Percentiles rank a stretch among this genome's conserved stretches.
phyloP scores from a whole-genome alignment of 108 stramenopile species.

The Cyclotella distinguenda region DNA sequence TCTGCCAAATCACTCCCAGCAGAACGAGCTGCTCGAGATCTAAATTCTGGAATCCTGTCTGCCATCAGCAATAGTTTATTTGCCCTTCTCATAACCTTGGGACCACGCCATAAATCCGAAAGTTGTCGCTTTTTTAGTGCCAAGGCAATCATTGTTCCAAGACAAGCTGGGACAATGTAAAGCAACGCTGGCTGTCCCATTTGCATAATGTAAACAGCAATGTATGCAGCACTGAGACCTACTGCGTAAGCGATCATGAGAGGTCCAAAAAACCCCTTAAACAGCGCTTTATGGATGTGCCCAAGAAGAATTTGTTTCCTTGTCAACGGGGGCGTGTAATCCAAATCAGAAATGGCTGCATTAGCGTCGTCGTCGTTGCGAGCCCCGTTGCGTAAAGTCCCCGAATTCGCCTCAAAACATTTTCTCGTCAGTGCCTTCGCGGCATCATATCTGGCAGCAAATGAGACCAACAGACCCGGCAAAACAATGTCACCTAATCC shows the following conservation, averaged over 20 bases:
- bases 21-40: conserved; percentile 17
- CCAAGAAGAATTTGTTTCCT: conserved; percentile 15
- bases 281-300: conserved; percentile 13
- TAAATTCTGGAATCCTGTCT: conserved; percentile 22
- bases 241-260: conserved; percentile 84
- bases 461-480: conserved; percentile 69
- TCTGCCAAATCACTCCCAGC: conserved; percentile 37
- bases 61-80: conserved; percentile 52
- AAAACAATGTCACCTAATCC: conserved; percentile 93
- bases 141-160: conserved; percentile 75
- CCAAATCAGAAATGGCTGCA: conserved; percentile 16
- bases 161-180: conserved; percentile 89
- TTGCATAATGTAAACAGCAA: conserved; percentile 82
- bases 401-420: conserved; percentile 16
- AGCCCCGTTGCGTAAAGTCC: not conserved
- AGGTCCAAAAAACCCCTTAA: conserved; percentile 73
- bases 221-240: conserved; percentile 85
- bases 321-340: conserved; percentile 1
- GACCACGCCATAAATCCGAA: conserved; percentile 71
- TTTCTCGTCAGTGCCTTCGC: conserved; percentile 39
- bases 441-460: conserved; percentile 70
- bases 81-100: conserved; percentile 61
- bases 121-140: conserved; percentile 65
- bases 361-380: not conserved
- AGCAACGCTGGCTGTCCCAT: conserved; percentile 91